Conservation (phyloP, 345 rosid species). For the Populus euphratica region DNA sequence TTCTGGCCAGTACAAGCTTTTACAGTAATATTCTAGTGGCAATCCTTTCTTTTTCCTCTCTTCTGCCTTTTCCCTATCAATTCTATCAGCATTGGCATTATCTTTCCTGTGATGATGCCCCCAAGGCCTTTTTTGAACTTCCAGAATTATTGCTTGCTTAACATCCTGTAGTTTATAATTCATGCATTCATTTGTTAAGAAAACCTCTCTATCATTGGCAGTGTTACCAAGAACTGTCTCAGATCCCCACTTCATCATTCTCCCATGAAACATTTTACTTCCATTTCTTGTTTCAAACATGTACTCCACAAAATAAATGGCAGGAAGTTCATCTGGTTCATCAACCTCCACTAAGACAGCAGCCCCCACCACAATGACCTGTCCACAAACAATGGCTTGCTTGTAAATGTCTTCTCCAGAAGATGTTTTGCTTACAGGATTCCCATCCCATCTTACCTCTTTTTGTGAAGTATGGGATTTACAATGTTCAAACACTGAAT, state of each 20-base stretch:
- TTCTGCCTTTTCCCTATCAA: conserved; percentile 29
- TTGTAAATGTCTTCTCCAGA: conserved; percentile 20
- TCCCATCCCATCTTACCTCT: conserved; percentile 26
- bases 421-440: conserved; percentile 11
- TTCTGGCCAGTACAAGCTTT: conserved; percentile 32
- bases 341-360: conserved; percentile 17
- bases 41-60: conserved; percentile 28
- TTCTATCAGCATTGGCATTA: conserved; percentile 10
- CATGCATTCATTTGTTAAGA: conserved; percentile 28
- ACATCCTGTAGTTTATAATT: conserved; percentile 18
- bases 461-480: conserved; percentile 3
- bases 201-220: conserved; percentile 29
- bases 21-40: conserved; percentile 30
- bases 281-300: conserved; percentile 29
- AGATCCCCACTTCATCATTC: conserved; percentile 23
- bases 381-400: conserved; percentile 23
- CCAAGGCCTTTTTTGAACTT: conserved; percentile 20
- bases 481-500: background rate
- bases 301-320: conserved; percentile 24
- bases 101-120: conserved; percentile 23
- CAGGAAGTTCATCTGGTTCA: conserved; percentile 14
- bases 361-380: conserved; percentile 17
- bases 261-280: conserved; percentile 29
- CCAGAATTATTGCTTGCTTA: conserved; percentile 16
- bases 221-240: conserved; percentile 32